A percentile compares a stretch with the other conserved stretches of the same genome.
Conservation (phyloP, 768 basidiomycete genomes). For the Macrocybe gigantea region DNA sequence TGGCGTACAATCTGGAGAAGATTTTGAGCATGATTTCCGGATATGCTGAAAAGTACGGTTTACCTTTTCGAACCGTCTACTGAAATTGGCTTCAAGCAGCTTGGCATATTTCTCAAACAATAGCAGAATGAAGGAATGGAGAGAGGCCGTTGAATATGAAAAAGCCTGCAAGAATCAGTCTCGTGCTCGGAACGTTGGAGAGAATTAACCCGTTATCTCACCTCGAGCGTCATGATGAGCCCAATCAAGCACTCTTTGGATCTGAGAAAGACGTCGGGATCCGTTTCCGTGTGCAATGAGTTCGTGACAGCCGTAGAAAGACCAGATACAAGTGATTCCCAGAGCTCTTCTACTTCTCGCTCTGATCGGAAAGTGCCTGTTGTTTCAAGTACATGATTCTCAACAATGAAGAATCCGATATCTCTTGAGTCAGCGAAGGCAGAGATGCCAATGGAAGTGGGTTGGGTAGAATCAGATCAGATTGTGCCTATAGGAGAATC, state of each 20-base stretch:
- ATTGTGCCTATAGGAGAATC: slow-evolving; percentile 70
- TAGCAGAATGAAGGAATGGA: slow-evolving; percentile 80
- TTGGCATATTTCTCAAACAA: slow-evolving; percentile 88
- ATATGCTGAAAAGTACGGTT: not conserved
- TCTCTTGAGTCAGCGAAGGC: slow-evolving; percentile 79
- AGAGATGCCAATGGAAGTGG: slow-evolving; percentile 65
- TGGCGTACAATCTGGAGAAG: slow-evolving; percentile 63
- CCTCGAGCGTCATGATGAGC: slow-evolving; percentile 92
- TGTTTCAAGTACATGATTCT: slow-evolving; percentile 85
- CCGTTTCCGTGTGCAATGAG: slow-evolving; percentile 67
- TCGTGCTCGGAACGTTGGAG: not conserved
- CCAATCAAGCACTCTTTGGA: slow-evolving; percentile 81
- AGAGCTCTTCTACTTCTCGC: slow-evolving; percentile 89
- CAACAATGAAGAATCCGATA: slow-evolving; percentile 97
- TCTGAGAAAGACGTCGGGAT: slow-evolving; percentile 74
- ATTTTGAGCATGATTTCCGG: not conserved
- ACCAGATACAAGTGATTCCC: slow-evolving; percentile 79
- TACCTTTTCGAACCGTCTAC: slow-evolving; percentile 75
- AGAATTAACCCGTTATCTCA: slow-evolving; percentile 17
- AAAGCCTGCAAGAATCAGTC: slow-evolving; percentile 51
- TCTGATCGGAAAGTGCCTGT: slow-evolving; percentile 87
- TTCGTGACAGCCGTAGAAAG: slow-evolving; percentile 68
- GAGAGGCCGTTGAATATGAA: slow-evolving; percentile 75
- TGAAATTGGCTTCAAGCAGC: slow-evolving; percentile 77
- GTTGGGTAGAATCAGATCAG: slow-evolving; percentile 84